Base-by-base conservation (phyloP, 768 basidiomycete genomes). In the Tricholoma flavovirens region DNA sequence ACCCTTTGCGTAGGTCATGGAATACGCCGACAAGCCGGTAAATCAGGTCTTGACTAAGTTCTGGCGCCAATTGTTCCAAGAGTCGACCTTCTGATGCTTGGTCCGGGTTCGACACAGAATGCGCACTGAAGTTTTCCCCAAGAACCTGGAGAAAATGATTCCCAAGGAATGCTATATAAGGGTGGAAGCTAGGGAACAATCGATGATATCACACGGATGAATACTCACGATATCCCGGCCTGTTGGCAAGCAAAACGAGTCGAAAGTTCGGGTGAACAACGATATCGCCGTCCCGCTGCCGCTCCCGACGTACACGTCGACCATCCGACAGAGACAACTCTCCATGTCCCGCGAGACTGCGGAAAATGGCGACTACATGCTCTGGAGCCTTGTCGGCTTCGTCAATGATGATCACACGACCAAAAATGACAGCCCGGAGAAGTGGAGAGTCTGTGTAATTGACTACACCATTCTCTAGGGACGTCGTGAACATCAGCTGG, bases 311-410 rank as follows among this genome's bases (percentile, higher is more conserved):
- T 5, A 86, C 82, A 10, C 83, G 73, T 2, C 84, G 72, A 14
- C 86, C 84, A 66, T 87, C 83, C 0, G 84, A 76, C 4, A 86
- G 75, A 0, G 80, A 80, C 71, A 87, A 71, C 65, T 86, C 84
- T 9, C 80, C 76, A 55, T 85, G 83, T 2, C 83, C 81, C 4
- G 83, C 84, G 22, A 87, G 76, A 65, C 84, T 85, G 26, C 83
- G 75, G 77, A 87, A 86, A 51, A 87, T 79, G 6, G 85, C 84
- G 19, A 86, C 84, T 51, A 87, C 85, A 57, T 87, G 84, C 62
- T 87, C 85, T 7, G 84, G 83, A 7, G 84, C 85, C 67, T 87
- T 87, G 68, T 87, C 85, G 4, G 84, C 85, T 62, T 87, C 84
- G 64, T 87, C 84, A 49, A 86, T 79, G 62, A 87, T 79, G 58